Evolutionary conservation across 2,329 filamentous ascomycete species (phyloP).

Genomic region (Clonostachys rhizophaga): DNA sequence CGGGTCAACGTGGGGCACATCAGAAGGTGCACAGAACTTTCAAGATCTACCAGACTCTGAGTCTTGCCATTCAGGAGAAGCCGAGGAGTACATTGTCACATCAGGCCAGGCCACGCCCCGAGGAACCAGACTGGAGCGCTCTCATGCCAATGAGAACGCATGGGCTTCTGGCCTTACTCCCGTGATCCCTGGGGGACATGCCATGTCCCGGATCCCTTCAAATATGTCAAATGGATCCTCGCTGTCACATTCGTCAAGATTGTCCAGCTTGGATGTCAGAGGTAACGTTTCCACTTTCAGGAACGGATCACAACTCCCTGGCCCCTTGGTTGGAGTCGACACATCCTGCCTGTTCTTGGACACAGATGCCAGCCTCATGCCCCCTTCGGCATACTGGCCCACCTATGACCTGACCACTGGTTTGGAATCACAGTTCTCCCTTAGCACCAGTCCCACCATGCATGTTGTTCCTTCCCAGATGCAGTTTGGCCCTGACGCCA

Average conservation of each 20-base stretch:
- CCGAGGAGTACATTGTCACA: conserved; percentile 49
- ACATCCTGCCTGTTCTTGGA: conserved; percentile 44
- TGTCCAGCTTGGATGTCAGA: conserved; percentile 47
- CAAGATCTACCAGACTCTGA: conserved; percentile 45
- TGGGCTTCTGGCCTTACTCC: conserved; percentile 36
- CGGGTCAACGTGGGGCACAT: conserved; percentile 51
- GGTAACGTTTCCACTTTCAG: conserved; percentile 41
- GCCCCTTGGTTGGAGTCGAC: conserved; percentile 40
- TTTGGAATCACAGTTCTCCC: conserved; percentile 34
- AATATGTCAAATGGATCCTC: conserved; percentile 34
- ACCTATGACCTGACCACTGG: conserved; percentile 39
- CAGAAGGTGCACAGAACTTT: conserved; percentile 58
- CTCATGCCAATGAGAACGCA: conserved; percentile 39
- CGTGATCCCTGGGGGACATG: conserved; percentile 23
- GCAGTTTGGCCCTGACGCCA: conserved; percentile 46
- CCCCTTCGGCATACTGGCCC: conserved; percentile 43
- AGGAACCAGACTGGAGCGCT: conserved; percentile 38
- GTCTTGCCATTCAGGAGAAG: conserved; percentile 44
- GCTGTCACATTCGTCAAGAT: conserved; percentile 43
- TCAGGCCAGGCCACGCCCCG: conserved; percentile 51
- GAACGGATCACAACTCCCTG: conserved; percentile 28
- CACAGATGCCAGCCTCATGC: conserved; percentile 37
- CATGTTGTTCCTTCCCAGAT: conserved; percentile 54
- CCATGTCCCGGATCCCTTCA: conserved; percentile 31
- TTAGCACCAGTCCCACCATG: conserved; percentile 35